Percentiles rank a stretch among this genome's conserved stretches.
phyloP scores from a whole-genome alignment of 2,329 filamentous ascomycete genomes.

The Pseudopyrenochaeta lycopersici region DNA sequence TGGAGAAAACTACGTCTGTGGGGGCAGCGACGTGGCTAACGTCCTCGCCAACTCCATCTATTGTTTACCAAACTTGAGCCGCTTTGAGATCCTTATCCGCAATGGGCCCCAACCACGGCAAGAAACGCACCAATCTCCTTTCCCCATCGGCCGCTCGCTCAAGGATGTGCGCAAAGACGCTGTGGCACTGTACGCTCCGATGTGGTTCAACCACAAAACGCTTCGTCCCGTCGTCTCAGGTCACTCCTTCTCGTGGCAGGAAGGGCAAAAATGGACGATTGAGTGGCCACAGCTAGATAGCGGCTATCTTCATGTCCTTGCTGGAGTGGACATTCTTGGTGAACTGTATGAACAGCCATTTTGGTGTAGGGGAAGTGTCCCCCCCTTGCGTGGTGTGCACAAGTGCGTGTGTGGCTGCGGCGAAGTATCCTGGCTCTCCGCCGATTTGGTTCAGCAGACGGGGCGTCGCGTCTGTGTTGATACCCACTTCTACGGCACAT shows the following conservation, averaged over 20 bases:
- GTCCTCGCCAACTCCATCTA: constrained; percentile 8
- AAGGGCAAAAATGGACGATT: constrained; percentile 1
- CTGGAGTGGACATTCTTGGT: not conserved
- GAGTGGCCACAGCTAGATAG: constrained; percentile 5
- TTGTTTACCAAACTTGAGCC: constrained; percentile 6
- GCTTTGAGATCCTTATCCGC: constrained; percentile 3
- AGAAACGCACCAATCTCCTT: not conserved
- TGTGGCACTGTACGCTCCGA: not conserved
- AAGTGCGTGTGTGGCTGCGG: constrained; percentile 3
- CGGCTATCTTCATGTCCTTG: not conserved
- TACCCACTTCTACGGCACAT: constrained; percentile 1
- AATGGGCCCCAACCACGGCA: not conserved
- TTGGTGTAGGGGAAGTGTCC: constrained; percentile 1
- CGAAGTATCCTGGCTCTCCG: constrained; percentile 1
- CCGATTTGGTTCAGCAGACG: constrained; percentile 1
- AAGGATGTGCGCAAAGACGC: not conserved
- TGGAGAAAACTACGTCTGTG: not conserved
- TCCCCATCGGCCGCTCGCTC: not conserved
- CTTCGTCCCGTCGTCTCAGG: not conserved
- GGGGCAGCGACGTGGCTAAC: not conserved
- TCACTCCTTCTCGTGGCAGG: not conserved
- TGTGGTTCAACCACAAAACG: constrained; percentile 1
- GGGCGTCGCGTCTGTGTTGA: constrained; percentile 4
- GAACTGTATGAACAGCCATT: not conserved
- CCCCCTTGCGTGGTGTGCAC: constrained; percentile 1